Percentiles rank a stretch among this genome's conserved stretches.
Evolutionary conservation across 495 filamentous ascomycete genomes (phyloP).

Genomic region (Cladorrhinum samala): DNA sequence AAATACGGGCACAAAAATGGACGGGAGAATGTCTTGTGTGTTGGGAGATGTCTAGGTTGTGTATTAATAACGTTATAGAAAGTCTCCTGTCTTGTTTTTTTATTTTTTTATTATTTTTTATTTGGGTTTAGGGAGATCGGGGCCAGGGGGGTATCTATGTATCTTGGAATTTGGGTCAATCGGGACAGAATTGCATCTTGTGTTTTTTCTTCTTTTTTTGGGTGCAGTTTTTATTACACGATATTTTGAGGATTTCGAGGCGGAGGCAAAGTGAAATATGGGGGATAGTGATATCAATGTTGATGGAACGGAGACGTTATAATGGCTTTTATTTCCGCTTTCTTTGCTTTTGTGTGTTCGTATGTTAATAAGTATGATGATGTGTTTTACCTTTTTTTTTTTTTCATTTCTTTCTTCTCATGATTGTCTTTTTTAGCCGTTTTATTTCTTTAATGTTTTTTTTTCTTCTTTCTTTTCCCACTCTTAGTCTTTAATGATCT

Average conservation of each 20-base stretch:
- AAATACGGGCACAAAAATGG: not conserved
- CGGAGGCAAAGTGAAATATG: no score
- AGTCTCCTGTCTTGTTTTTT: not conserved
- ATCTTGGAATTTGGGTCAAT: conserved; percentile 1
- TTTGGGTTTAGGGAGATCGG: no score
- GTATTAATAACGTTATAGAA: conserved; percentile 11
- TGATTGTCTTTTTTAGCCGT: not conserved
- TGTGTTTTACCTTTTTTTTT: conserved; percentile 13
- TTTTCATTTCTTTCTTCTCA: conserved; percentile 6
- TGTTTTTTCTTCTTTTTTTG: no score
- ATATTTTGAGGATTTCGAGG: no score
- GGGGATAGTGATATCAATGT: no score
- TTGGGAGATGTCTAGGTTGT: not conserved
- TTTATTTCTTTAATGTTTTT: no score
- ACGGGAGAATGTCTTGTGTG: not conserved
- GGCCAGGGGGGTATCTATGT: no score
- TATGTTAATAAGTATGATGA: conserved; percentile 23
- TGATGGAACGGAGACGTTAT: no score
- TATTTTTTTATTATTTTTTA: not conserved
- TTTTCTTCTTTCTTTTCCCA: no score
- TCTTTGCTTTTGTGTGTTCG: not conserved
- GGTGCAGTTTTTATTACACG: no score
- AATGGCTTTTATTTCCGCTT: conserved; percentile 1
- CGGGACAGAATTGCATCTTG: no score
- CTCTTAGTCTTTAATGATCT: no score